Base-by-base conservation (phyloP, 352 stramenopile species). In the Pythium aquatile region DNA sequence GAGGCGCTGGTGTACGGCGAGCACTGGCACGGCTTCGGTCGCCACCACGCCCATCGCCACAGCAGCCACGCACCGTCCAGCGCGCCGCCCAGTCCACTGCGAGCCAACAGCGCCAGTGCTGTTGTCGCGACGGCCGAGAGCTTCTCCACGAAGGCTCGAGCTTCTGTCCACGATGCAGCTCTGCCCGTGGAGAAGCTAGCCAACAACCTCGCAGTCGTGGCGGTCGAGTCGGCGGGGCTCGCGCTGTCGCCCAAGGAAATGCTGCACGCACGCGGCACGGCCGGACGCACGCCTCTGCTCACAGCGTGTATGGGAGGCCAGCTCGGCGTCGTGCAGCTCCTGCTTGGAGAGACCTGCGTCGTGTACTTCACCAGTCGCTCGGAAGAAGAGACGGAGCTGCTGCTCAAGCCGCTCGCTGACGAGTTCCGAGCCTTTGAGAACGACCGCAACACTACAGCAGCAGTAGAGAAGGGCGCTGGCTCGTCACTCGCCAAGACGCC, bases 291-390 rank as follows among this genome's bases (percentile, higher is more conserved):
- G 40, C 70, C 85, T 28, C 68, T 94, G 35, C 65, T 88, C 9
- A 81, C 74, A 10, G 83, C 83, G n/a, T 90, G 83, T 57, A 77
- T 92, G 55, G 81, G 78, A 3, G 85, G 81, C 0, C 83, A 92
- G 65, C 69, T 83, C 0, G 73, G 72, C 16, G 76, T 91, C 20
- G 81, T 90, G 10, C 77, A 77, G 13, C 61, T 94, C 44, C 66
- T 92, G 26, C 65, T 94, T 6, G 85, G 85, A 11, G 80, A 89
- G 35, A 75, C 65, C 3, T 89, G 72, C 14, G 37, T 68, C 32
- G 79, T 92, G 28, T 83, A 85, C 59, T 94, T 94, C 61, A 86
- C 83, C 2, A 85, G 83, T 48, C 75, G 80, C 0, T 70, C 67
- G 10, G 33, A 70, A 54, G 60, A 74, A 16, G 77, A 92, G 55